Percentiles rank a stretch among this genome's conserved stretches.
Evolutionary conservation across 495 filamentous ascomycete species (phyloP).

Genomic region (Amorphotheca resinae): DNA sequence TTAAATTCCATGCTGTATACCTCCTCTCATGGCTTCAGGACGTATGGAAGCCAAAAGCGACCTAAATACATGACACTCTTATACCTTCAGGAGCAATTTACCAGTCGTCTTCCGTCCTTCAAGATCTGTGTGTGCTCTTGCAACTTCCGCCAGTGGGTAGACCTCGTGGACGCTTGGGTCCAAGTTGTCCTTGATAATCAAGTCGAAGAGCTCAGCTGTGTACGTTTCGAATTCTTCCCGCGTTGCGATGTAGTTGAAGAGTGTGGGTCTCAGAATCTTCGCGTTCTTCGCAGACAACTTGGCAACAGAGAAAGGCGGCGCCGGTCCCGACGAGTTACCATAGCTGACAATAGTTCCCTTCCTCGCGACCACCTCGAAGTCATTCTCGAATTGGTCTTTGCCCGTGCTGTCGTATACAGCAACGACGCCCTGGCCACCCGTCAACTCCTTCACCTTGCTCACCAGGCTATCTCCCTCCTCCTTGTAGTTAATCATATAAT

Average conservation of each 20-base stretch:
- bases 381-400: conserved; percentile 73
- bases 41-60: no score
- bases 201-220: conserved; percentile 56
- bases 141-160: conserved; percentile 71
- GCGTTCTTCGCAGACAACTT: conserved; percentile 65
- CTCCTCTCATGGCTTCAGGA: no score
- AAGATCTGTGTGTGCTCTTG: conserved; percentile 65
- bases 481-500: conserved; percentile 59
- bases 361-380: conserved; percentile 61
- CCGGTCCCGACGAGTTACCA: conserved; percentile 75
- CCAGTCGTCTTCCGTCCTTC: conserved; percentile 76
- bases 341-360: conserved; percentile 81
- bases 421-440: conserved; percentile 53
- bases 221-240: conserved; percentile 67
- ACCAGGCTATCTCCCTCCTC: conserved; percentile 54
- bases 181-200: conserved; percentile 55
- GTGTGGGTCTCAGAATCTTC: conserved; percentile 60
- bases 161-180: conserved; percentile 65
- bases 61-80: background rate
- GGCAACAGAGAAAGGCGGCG: conserved; percentile 59
- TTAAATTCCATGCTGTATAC: no score
- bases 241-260: conserved; percentile 65
- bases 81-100: conserved; percentile 49
- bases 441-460: conserved; percentile 54
- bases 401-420: conserved; percentile 89